Base-by-base conservation (phyloP, 371 early-diverging fungal genomes). In the Mortierella sp. region DNA sequence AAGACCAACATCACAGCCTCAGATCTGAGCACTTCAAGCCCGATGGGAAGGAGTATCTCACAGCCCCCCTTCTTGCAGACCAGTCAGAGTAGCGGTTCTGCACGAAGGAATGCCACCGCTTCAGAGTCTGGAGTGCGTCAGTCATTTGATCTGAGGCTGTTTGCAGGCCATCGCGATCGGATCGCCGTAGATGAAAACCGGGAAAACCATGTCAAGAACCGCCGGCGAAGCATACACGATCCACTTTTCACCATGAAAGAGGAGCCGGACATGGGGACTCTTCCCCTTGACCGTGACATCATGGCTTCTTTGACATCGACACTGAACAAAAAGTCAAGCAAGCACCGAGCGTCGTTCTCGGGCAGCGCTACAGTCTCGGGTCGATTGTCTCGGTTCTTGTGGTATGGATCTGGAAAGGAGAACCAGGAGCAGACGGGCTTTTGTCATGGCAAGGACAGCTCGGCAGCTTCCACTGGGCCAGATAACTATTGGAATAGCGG, bases 351-450 rank as follows among this genome's bases (percentile, higher is more conserved):
- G 0, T 61, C 64, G 26, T 65, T 76, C n/a, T 61, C 70, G 8
- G 78, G 78, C 0, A 69, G 65, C 19, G 64, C 78, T 1, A 76
- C 78, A 12, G 60, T 76, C 14, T 76, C 78, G 4, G 78, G 78
- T 8, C 60, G 78, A n/a, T 57, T 76, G 27, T 64, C 78, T 6
- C 70, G 78, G 21, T 52, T 76, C 12, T 70, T 70, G 70, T 50
- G 62, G 5, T 48, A 57, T 32, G 54, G 58, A 12, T 26, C 61
- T 37, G 57, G 50, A 12, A 56, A 41, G 26, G 66, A 71, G 28
- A 24, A 21, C 26, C 56, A 50, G 30, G 65, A 51, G 11, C 37
- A 56, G 17, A 19, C 17, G 14, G 9, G 37, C 6, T 28, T 58
- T 41, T 53, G 39, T 14, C 34, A 34, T 21, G 42, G 28, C 28